Conservation (phyloP, 352 stramenopile genomes). For the Pythium utonaiense region DNA sequence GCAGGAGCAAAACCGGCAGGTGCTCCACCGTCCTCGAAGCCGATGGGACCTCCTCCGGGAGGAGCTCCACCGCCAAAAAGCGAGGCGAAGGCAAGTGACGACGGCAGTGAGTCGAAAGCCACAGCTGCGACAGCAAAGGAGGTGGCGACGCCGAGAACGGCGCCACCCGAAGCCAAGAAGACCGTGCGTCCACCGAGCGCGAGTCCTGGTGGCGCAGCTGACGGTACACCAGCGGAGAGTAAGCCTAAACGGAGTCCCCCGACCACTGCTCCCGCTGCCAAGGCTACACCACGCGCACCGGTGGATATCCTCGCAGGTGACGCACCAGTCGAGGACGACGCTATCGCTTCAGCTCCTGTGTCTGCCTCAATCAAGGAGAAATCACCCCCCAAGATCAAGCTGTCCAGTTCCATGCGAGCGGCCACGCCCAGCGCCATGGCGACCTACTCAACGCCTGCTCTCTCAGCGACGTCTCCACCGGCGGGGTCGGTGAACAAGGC, state of each 20-base stretch:
- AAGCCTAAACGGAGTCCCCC: conserved; percentile 6
- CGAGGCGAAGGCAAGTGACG: conserved; percentile 19
- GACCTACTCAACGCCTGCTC: conserved; percentile 1
- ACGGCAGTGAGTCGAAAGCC: neutral
- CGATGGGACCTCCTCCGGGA: conserved; percentile 10
- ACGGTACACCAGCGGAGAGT: conserved; percentile 3
- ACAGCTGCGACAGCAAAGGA: conserved; percentile 14
- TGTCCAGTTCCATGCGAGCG: neutral
- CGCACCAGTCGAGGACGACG: conserved; percentile 17
- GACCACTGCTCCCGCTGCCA: conserved; percentile 11
- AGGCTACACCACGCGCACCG: conserved; percentile 20
- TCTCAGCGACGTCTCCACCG: neutral
- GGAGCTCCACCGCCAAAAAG: conserved; percentile 22
- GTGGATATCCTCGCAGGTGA: conserved; percentile 41
- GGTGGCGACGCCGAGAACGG: conserved; percentile 3
- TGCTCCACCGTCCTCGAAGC: neutral
- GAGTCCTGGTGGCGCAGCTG: neutral
- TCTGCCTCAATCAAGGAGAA: conserved; percentile 30
- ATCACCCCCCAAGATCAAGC: conserved; percentile 22
- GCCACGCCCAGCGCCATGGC: neutral
- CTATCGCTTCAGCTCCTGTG: conserved; percentile 14
- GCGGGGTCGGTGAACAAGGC: neutral
- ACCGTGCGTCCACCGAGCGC: conserved; percentile 18
- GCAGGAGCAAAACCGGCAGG: conserved; percentile 16
- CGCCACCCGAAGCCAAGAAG: conserved; percentile 16